Base-by-base conservation (phyloP, 169 alveolate genomes). In the Plasmodium ovale region DNA sequence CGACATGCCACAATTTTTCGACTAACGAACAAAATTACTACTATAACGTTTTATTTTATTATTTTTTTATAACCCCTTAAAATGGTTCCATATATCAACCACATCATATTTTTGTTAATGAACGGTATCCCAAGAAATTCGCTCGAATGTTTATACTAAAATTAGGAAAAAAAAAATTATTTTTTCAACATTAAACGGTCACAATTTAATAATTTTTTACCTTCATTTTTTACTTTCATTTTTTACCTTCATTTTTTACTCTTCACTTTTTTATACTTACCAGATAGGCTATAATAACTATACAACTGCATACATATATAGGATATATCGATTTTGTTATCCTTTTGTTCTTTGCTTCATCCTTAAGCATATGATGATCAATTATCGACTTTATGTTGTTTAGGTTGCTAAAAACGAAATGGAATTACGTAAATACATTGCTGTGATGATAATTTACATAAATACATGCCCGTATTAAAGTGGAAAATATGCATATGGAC, bases 261-360 rank as follows among this genome's bases (percentile, higher is more conserved):
- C 1, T 19, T 54, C 10, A 14, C 12, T 25, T 54, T 42, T 67
- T 29, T 16, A 3, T 54, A 53, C 91, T 65, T 84, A 84, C 91
- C 7, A 84, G 39, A 84, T 84, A 84, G 49, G 91, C 87, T 65
- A 84, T 84, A 33, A 84, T 84, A 39, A 84, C 91, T 87, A 84
- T 84, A 47, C 91, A 84, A 23, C 91, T 84, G 44, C 91, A 84
- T 25, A 84, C 87, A 54, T 27, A 84, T 14, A 84, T 84, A 4
- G 91, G 91, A 72, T 54, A 84, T 23, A 84, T 51, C 29, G 91
- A 84, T 56, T 84, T 84, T 14, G 91, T 84, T 68, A 84, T 84
- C 54, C 56, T 69, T 25, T 39, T 53, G 47, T 54, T 56, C 58
- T 53, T 69, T 33, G 33, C 67, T 44, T 67, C 72, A 37, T 58